Conservation (phyloP, 306 rosid species). For the Prinsepia uniflora region DNA sequence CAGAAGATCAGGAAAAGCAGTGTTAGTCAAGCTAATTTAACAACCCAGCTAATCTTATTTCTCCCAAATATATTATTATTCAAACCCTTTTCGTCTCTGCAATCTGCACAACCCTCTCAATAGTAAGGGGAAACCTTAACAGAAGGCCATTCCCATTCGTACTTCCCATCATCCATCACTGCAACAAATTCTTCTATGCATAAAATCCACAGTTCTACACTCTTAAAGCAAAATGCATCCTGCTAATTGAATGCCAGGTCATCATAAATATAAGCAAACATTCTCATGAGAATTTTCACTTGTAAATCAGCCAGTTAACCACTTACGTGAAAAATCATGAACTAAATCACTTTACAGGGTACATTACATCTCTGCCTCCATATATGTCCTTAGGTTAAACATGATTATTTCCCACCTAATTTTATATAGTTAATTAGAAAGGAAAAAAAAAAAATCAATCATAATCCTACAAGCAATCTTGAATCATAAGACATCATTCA, state of each 20-base stretch:
- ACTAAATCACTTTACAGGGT: not conserved
- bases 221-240: conserved; percentile 2
- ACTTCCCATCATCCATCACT: conserved; percentile 6
- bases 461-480: not conserved
- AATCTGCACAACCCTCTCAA: conserved; percentile 13
- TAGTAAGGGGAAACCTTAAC: not conserved
- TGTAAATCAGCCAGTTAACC: not conserved
- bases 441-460: not conserved
- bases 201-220: not conserved
- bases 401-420: conserved; percentile 1
- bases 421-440: not conserved
- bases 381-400: not conserved
- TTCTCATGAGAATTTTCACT: not conserved
- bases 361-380: not conserved
- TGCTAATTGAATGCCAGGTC: not conserved
- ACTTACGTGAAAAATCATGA: not conserved
- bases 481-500: not conserved
- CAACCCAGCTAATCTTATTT: conserved; percentile 9
- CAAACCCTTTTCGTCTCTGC: not conserved
- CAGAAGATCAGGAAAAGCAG: conserved; percentile 26
- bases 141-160: conserved; percentile 4
- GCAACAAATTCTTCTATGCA: not conserved
- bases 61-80: conserved; percentile 14
- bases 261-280: conserved; percentile 7
- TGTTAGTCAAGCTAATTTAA: conserved; percentile 16